Percentiles rank a stretch among this genome's conserved stretches.
Evolutionary conservation across 2,329 filamentous ascomycete genomes (phyloP).

Genomic region (Grosmannia huntii): DNA sequence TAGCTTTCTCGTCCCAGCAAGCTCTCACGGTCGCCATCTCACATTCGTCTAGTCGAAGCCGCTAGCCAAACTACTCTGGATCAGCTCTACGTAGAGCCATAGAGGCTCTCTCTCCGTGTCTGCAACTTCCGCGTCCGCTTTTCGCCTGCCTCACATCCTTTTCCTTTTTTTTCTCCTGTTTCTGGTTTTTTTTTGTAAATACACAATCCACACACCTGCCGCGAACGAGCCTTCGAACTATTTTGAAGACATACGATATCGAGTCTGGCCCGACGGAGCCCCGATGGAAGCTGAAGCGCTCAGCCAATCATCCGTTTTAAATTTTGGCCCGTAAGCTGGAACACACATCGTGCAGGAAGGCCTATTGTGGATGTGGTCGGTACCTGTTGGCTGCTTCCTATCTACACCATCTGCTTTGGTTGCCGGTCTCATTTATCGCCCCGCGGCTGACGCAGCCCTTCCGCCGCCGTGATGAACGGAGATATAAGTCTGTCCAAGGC

Average conservation of each 20-base stretch:
- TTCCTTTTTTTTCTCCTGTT: background rate
- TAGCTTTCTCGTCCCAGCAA: background rate
- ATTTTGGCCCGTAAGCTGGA: background rate
- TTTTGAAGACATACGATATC: background rate
- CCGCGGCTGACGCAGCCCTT: background rate
- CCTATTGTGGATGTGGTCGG: slow-evolving; percentile 3
- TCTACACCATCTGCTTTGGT: slow-evolving; percentile 1
- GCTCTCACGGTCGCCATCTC: background rate
- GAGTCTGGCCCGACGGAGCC: background rate
- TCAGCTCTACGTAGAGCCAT: background rate
- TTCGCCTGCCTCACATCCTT: background rate
- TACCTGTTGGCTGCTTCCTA: slow-evolving; percentile 3
- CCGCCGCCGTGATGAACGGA: slow-evolving; percentile 55
- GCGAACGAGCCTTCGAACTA: background rate
- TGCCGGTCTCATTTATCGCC: background rate
- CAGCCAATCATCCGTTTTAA: background rate
- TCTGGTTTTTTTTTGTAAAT: background rate
- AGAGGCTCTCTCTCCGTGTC: background rate
- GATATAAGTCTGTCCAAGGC: slow-evolving; percentile 87
- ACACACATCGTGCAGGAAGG: background rate
- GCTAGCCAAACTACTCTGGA: background rate
- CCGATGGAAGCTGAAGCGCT: slow-evolving; percentile 3
- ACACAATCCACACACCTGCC: background rate
- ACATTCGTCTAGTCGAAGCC: background rate
- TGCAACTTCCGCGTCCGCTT: background rate